Evolutionary conservation across 2,329 filamentous ascomycete genomes (phyloP).

Genomic region (Pseudogymnoascus sp.): DNA sequence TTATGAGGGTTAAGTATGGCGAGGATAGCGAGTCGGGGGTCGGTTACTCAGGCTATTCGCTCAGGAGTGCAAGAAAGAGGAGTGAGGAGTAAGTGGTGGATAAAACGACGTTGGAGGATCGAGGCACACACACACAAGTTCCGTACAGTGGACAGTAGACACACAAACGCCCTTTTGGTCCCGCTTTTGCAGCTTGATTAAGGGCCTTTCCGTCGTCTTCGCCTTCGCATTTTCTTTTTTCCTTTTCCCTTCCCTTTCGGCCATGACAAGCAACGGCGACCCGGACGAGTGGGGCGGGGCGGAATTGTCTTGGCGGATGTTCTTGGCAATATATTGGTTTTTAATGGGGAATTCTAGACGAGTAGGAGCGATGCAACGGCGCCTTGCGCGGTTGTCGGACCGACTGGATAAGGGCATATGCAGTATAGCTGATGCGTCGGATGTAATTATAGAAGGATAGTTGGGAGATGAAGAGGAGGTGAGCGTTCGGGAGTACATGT

Average conservation of each 20-base stretch:
- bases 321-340: not conserved
- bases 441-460: not conserved
- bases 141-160: not conserved
- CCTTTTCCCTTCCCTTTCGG: not conserved
- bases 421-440: not conserved
- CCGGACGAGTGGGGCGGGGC: constrained; percentile 8
- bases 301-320: not conserved
- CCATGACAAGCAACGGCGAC: not conserved
- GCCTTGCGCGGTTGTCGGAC: not conserved
- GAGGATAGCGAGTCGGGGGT: not conserved
- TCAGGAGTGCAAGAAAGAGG: not conserved
- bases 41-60: not conserved
- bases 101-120: not conserved
- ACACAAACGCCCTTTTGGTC: constrained; percentile 5
- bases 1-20: not conserved
- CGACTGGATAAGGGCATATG: not conserved
- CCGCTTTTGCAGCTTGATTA: constrained; percentile 7
- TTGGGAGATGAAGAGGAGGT: not conserved
- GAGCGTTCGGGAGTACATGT: not conserved
- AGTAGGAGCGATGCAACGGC: not conserved
- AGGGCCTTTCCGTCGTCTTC: not conserved
- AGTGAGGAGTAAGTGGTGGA: not conserved
- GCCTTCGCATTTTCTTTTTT: constrained; percentile 8
- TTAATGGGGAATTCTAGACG: not conserved
- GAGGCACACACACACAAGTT: not conserved